These are phyloP conservation scores for Oryza meridionalis DNA, from an alignment of 176 grass and related monocot genomes.

Conservation along the genomic window DNA sequence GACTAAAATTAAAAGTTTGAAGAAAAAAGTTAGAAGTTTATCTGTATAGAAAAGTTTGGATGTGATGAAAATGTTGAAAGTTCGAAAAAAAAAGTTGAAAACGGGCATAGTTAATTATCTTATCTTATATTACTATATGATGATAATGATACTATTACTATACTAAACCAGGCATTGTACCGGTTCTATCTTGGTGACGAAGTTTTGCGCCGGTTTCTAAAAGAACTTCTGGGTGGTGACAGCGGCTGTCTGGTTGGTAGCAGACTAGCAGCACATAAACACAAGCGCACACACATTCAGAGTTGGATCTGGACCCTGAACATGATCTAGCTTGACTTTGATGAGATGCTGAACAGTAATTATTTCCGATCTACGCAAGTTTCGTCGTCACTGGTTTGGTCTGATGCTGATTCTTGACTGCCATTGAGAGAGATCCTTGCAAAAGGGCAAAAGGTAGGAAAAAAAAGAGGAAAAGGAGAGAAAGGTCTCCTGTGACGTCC, in stretches of 20 bases:
- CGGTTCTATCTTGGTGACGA: constrained; percentile 7
- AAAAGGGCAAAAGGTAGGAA: neutral
- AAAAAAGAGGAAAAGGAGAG: neutral
- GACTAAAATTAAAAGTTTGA: too few species aligned
- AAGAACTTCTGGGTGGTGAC: neutral
- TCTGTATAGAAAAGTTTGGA: too few species aligned
- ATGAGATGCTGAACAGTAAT: neutral
- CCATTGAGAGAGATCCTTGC: constrained; percentile 3
- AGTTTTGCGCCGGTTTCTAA: neutral
- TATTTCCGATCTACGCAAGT: neutral
- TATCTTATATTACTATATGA: neutral
- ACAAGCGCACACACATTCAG: neutral
- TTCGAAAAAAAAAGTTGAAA: too few species aligned
- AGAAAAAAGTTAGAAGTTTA: too few species aligned
- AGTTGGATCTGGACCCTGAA: neutral
- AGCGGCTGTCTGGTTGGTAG: constrained; percentile 5
- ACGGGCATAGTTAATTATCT: too few species aligned
- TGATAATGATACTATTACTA: neutral
- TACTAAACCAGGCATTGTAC: neutral
- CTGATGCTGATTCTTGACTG: neutral
- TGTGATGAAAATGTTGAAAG: too few species aligned
- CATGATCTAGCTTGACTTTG: constrained; percentile 23
- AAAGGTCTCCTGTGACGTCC: neutral
- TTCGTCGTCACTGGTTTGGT: constrained; percentile 1
- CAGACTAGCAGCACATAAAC: constrained; percentile 12